Evolutionary conservation across 805 yeast genomes (phyloP).

Genomic region (Candida tibetensis): DNA sequence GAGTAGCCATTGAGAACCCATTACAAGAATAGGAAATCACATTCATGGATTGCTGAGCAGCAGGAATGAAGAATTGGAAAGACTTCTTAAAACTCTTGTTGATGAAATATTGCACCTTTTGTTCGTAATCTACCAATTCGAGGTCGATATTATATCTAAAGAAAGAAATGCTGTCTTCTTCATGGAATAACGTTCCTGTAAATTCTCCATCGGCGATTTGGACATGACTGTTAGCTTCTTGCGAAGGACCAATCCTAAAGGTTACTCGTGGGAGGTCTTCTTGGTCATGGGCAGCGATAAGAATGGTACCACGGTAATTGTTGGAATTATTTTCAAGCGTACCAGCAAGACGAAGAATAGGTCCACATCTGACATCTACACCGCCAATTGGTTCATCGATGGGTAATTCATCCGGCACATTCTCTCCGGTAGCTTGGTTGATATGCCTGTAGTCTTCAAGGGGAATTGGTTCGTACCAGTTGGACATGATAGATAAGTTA

Average conservation of each 20-base stretch:
- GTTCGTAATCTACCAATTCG: slow-evolving; percentile 48
- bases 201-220: slow-evolving; percentile 40
- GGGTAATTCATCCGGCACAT: slow-evolving; percentile 32
- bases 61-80: slow-evolving; percentile 71
- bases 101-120: slow-evolving; percentile 60
- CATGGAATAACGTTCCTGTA: slow-evolving; percentile 41
- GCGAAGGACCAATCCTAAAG: slow-evolving; percentile 38
- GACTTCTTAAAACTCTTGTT: slow-evolving; percentile 36
- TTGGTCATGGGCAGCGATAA: slow-evolving; percentile 57
- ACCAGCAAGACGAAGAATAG: slow-evolving; percentile 66
- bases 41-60: slow-evolving; percentile 66
- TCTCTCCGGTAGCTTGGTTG: slow-evolving; percentile 18
- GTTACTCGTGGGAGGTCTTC: slow-evolving; percentile 19
- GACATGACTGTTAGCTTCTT: slow-evolving; percentile 4
- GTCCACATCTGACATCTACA: slow-evolving; percentile 67
- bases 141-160: slow-evolving; percentile 64
- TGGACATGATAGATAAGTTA: slow-evolving; percentile 1
- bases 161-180: slow-evolving; percentile 51
- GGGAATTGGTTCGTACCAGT: slow-evolving; percentile 26
- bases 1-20: slow-evolving; percentile 78
- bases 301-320: slow-evolving; percentile 65
- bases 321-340: slow-evolving; percentile 48
- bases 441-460: slow-evolving; percentile 26
- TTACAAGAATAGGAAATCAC: slow-evolving; percentile 83
- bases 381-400: slow-evolving; percentile 24